Conservation (phyloP, 2,329 filamentous ascomycete genomes). For the Neofusicoccum umdonicola region DNA sequence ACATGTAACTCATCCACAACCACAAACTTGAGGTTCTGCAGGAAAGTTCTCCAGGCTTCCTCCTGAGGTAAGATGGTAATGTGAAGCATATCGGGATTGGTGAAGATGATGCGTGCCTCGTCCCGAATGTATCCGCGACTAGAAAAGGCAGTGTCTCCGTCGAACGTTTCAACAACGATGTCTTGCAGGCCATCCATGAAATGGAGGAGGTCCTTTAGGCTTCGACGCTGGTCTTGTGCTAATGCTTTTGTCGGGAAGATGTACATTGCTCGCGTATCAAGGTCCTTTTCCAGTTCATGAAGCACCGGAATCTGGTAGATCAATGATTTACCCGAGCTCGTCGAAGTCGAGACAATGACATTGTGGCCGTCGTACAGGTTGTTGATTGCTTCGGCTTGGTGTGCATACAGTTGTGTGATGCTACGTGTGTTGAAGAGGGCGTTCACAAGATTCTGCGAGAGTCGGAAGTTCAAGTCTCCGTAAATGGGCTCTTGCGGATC, state of each 20-base stretch:
- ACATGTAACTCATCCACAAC: conserved; percentile 86
- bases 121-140: conserved; percentile 79
- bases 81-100: conserved; percentile 97
- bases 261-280: conserved; percentile 82
- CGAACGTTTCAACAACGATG: conserved; percentile 84
- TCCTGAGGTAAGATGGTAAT: conserved; percentile 92
- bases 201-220: conserved; percentile 76
- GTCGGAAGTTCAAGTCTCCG: conserved; percentile 77
- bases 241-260: conserved; percentile 97
- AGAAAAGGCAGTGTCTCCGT: conserved; percentile 86
- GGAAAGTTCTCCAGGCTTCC: conserved; percentile 79
- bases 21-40: conserved; percentile 87
- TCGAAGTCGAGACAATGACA: conserved; percentile 91
- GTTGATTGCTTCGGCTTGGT: conserved; percentile 94
- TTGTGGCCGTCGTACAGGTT: conserved; percentile 76
- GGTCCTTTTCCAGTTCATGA: conserved; percentile 77
- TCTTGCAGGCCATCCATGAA: conserved; percentile 78
- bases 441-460: conserved; percentile 93
- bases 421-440: conserved; percentile 88
- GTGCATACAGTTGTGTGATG: conserved; percentile 82
- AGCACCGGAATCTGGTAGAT: conserved; percentile 96
- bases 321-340: conserved; percentile 94
- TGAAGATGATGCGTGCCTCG: conserved; percentile 89
- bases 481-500: conserved; percentile 79
- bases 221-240: conserved; percentile 89